A percentile compares a stretch with the other conserved stretches of the same genome.
These are phyloP conservation scores for Hypocreales sp. DNA, from an alignment of 2,329 filamentous ascomycete species.

Conservation along the genomic window DNA sequence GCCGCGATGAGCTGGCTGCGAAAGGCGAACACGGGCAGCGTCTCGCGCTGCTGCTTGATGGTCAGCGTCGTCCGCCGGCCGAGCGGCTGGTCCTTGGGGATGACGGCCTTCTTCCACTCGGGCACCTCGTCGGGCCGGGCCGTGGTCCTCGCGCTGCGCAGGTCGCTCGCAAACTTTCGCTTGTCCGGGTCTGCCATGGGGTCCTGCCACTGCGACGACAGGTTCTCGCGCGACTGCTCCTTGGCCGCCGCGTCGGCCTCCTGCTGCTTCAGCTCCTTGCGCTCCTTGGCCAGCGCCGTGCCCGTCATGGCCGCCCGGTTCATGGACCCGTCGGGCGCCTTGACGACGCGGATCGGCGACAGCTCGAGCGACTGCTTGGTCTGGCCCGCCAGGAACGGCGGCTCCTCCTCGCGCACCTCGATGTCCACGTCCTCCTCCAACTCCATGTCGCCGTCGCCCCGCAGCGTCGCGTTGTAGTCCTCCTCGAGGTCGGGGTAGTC, in stretches of 20 bases:
- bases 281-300: slow-evolving; percentile 73
- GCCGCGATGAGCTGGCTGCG: slow-evolving; percentile 77
- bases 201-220: slow-evolving; percentile 89
- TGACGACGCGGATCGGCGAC: slow-evolving; percentile 90
- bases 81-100: slow-evolving; percentile 63
- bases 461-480: slow-evolving; percentile 77
- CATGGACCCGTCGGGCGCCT: slow-evolving; percentile 94
- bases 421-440: slow-evolving; percentile 96
- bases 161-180: slow-evolving; percentile 75
- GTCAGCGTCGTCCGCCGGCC: slow-evolving; percentile 81
- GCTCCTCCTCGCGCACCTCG: slow-evolving; percentile 90
- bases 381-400: slow-evolving; percentile 87
- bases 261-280: slow-evolving; percentile 76
- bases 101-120: slow-evolving; percentile 82
- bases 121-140: slow-evolving; percentile 55
- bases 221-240: slow-evolving; percentile 64
- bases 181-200: slow-evolving; percentile 82
- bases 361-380: slow-evolving; percentile 92
- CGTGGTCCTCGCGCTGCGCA: slow-evolving; percentile 51
- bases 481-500: slow-evolving; percentile 93
- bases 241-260: slow-evolving; percentile 65
- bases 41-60: slow-evolving; percentile 89
- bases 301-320: slow-evolving; percentile 94
- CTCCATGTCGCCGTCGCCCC: slow-evolving; percentile 75
- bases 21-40: slow-evolving; percentile 79